Evolutionary conservation across 2,329 filamentous ascomycete genomes (phyloP), one percentile per base, ranked within the genome.

Genomic region (Fusarium miscanthi): DNA sequence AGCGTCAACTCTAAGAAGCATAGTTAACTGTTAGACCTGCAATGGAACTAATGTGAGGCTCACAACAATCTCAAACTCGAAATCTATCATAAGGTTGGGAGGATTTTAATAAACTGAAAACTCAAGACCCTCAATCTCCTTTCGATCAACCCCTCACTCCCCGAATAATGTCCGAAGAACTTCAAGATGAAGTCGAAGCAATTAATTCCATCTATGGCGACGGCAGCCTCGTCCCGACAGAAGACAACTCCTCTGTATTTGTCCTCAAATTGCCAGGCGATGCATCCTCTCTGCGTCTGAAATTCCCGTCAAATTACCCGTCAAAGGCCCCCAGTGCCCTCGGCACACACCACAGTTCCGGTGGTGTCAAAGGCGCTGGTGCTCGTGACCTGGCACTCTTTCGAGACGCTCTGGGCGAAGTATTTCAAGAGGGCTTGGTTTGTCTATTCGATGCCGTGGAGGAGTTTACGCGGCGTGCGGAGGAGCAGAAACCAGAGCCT

Each of bases 391-490:
- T 95, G n/a, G 87, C 88, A 5, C 82, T 93, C 5, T 91, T 96
- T 63, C 86, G 90, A 35, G 85, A 90, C 40, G 90, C 92, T 0
- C 82, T 98, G 37, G 85, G 84, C 2, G 84, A 86, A n/a, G 87
- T 93, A 8, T 97, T 91, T 80, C 86, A 88, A 58, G 88, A 90
- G 0, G 94, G 94, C 0, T 87, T 90, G 58, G 94, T 97, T 27
- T 98, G 95, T 77, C 84, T 99, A 6, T 99, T 95, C 77, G 95
- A 98, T 79, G 87, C 97, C n/a, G 87, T 98, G 41, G 95, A 97
- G 77, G 92, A 93, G 77, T 84, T 92, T 72, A 86, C 84, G 62
- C 84, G 86, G 58, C 76, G 84, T 25, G 80, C 80, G 5, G 82
- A 83, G 60, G 80, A 82, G 45, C 75, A 70, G 8, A 65, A 77